phyloP scores from a whole-genome alignment of 805 yeast genomes.

The Metschnikowia chrysomelidarum region DNA sequence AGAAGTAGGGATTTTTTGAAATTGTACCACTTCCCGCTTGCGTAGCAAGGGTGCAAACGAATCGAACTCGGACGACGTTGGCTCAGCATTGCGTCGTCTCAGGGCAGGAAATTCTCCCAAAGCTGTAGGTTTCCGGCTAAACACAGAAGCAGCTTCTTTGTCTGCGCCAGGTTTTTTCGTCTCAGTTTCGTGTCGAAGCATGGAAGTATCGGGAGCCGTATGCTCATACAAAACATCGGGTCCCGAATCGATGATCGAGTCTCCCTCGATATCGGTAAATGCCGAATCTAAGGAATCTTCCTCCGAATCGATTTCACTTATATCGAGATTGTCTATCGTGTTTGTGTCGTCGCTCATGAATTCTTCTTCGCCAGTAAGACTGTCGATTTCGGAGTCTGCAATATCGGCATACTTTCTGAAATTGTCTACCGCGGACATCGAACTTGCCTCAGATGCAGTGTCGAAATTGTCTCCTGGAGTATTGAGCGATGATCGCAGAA shows the following conservation, averaged over 20 bases:
- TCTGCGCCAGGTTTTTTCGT: conserved; percentile 1
- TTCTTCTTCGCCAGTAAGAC: conserved; percentile 6
- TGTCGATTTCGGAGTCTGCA: conserved; percentile 1
- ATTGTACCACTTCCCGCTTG: conserved; percentile 10
- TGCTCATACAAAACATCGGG: conserved; percentile 18
- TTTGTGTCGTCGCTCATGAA: conserved; percentile 6
- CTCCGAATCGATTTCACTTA: conserved; percentile 10
- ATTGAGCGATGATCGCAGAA: conserved; percentile 7
- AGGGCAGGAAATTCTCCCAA: too few relatives aligned
- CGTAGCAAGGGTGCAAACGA: conserved; percentile 6
- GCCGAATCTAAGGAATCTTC: conserved; percentile 39
- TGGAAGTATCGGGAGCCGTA: conserved; percentile 17
- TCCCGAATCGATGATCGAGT: conserved; percentile 32
- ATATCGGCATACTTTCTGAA: conserved; percentile 3
- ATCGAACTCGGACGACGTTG: neutral
- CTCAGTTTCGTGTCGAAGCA: conserved; percentile 11
- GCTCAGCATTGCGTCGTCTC: too few relatives aligned
- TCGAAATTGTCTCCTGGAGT: conserved; percentile 3
- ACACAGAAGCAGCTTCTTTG: neutral
- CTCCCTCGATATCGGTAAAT: conserved; percentile 43
- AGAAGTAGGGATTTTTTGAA: conserved; percentile 14
- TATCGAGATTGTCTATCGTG: conserved; percentile 5
- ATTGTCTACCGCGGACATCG: conserved; percentile 3
- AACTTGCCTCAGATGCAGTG: conserved; percentile 1
- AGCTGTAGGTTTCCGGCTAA: conserved; percentile 5